phyloP scores from a whole-genome alignment of 2,329 filamentous ascomycete species.

The Byssothecium circinans region DNA sequence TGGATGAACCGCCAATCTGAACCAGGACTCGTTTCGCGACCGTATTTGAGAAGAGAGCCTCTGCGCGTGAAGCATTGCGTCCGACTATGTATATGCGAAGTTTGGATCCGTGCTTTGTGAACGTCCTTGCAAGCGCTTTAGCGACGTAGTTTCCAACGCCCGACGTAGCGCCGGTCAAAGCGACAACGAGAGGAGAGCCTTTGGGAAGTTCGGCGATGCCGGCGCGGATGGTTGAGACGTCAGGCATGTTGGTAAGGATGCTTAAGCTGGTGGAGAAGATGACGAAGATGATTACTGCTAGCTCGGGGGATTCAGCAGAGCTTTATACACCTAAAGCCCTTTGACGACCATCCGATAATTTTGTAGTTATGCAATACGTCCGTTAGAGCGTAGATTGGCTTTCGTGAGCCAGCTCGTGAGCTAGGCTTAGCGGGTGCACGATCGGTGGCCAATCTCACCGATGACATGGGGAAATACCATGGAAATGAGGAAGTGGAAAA shows the following conservation, averaged over 20 bases:
- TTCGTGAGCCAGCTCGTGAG: too few relatives aligned
- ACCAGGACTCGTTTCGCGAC: constrained; percentile 27
- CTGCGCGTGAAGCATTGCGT: constrained; percentile 26
- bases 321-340: not conserved
- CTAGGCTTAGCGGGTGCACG: too few relatives aligned
- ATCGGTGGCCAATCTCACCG: too few relatives aligned
- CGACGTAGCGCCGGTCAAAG: constrained; percentile 24
- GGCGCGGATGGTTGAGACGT: constrained; percentile 14
- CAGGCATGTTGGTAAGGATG: constrained; percentile 13
- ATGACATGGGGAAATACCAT: too few relatives aligned
- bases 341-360: too few relatives aligned
- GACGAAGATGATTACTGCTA: not conserved
- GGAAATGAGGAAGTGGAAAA: not conserved
- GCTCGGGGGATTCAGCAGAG: not conserved
- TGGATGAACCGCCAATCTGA: constrained; percentile 41
- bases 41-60: constrained; percentile 29
- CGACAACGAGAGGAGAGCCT: constrained; percentile 24
- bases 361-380: too few relatives aligned
- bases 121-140: constrained; percentile 19
- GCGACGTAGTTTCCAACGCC: constrained; percentile 32
- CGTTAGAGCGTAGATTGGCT: too few relatives aligned
- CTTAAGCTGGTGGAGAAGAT: not conserved
- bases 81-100: constrained; percentile 41
- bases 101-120: constrained; percentile 19
- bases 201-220: constrained; percentile 18